Evolutionary conservation across 768 basidiomycete genomes (phyloP), one percentile per base, ranked within the genome.

Genomic region (Lyophyllum decastes): DNA sequence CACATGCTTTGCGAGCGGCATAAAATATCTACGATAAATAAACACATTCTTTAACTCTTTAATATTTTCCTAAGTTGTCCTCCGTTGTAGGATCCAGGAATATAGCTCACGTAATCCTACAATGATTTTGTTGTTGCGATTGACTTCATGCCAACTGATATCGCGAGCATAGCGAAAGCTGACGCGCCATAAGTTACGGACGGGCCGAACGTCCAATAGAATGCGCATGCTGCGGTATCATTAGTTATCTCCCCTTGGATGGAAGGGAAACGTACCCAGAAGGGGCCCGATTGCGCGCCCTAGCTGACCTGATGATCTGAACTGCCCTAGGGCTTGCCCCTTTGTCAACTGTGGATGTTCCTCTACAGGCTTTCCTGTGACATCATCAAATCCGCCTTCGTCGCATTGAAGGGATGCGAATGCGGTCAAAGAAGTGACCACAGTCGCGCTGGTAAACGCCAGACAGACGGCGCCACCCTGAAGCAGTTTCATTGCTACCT

Each of bases 381-480:
- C 77, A 9, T 75, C 71, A 66, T 88, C 85, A 16, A 82, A 70
- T 12, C 72, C 73, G 11, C 73, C 80, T 26, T 94, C 92, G 67
- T 96, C 92, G 61, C 93, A 95, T 72, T 95, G 94, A 62, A 95
- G 70, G 14, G 94, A 95, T 10, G 95, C 96, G 61, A 89, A 86
- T 24, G 95, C 88, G 35, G 94, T 99, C 62, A 99, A 78, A 9
- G 92, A 85, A 67, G 91, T 98, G 60, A 99, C 96, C 49, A 97
- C 95, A 1, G 94, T 97, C 4, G 96, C 95, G 59, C 89, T 91
- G 4, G 96, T 97, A 76, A 94, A 97, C 4, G 94, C 94, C 74
- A 98, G 80, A 66, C 88, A 91, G 4, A 90, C 80, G 0, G 93
- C 91, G 6, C 92, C 89, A n/a, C 73, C 78, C 66, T 84, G 85